These are phyloP conservation scores for Gliomastix tumulicola DNA, from an alignment of 2,329 filamentous ascomycete genomes.

Conservation along the genomic window DNA sequence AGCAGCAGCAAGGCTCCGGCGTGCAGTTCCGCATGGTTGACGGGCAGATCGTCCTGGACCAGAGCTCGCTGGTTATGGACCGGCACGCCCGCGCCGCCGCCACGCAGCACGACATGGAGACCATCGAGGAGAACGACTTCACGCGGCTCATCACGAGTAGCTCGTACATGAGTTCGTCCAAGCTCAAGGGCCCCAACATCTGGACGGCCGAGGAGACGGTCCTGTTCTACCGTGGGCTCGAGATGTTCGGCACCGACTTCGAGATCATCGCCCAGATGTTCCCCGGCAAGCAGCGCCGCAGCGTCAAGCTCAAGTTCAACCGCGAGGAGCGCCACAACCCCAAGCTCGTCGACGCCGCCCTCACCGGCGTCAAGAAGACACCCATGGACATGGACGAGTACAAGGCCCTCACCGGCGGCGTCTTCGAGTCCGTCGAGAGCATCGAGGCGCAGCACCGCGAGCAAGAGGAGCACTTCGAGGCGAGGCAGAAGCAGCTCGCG, in stretches of 20 bases:
- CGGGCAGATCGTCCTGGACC: slow-evolving; percentile 66
- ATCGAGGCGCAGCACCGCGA: slow-evolving; percentile 49
- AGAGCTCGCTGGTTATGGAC: slow-evolving; percentile 61
- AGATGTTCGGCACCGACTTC: slow-evolving; percentile 78
- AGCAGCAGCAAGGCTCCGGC: slow-evolving; percentile 26
- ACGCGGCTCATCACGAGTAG: slow-evolving; percentile 63
- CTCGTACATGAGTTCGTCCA: slow-evolving; percentile 56
- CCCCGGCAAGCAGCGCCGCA: slow-evolving; percentile 59
- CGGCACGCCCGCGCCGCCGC: slow-evolving; percentile 56
- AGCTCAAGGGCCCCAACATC: slow-evolving; percentile 54
- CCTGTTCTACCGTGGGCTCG: slow-evolving; percentile 67
- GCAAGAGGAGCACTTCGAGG: slow-evolving; percentile 36
- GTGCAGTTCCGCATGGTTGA: slow-evolving; percentile 59
- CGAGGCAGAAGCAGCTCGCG: slow-evolving; percentile 30
- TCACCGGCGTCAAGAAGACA: slow-evolving; percentile 53
- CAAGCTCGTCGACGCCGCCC: slow-evolving; percentile 52
- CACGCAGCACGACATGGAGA: slow-evolving; percentile 46
- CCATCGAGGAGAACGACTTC: slow-evolving; percentile 72
- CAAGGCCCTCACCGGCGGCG: slow-evolving; percentile 42
- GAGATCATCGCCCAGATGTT: slow-evolving; percentile 74
- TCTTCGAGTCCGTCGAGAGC: slow-evolving; percentile 47
- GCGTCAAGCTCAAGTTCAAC: slow-evolving; percentile 78
- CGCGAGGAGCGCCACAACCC: slow-evolving; percentile 67
- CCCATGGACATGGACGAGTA: slow-evolving; percentile 56
- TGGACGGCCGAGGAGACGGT: slow-evolving; percentile 70